Base-by-base conservation (phyloP, 768 basidiomycete genomes). In the Termitomyces heimii region DNA sequence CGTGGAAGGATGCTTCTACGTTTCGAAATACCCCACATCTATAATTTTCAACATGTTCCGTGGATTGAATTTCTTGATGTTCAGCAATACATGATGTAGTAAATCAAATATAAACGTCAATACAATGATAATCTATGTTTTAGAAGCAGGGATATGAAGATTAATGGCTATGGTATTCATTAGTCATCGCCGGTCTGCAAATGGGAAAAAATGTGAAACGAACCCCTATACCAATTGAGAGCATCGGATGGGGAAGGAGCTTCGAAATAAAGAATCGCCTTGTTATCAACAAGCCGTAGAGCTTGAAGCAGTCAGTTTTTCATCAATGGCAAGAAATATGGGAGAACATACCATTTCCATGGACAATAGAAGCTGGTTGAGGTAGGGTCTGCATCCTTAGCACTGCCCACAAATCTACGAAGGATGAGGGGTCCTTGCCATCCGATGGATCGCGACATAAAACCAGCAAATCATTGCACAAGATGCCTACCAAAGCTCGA, bases 331-430 rank as follows among this genome's bases (percentile, higher is more conserved):
- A 29, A 16, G 54, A 22, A 34, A 59, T 34, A 18, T 8, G 35
- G 40, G 51, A 50, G 40, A 51, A 55, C 56, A 61, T 67, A 89
- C 91, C 83, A 68, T 89, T 94, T 42, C 90, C 91, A 68, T 94
- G 88, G 26, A 92, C 89, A 56, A 94, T 90, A 62, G 88, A 92
- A 18, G 92, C 93, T 5, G 92, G 94, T 65, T 94, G 92, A 5
- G 88, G 86, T 44, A 94, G 68, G 0, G 94, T 96, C 70, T 95
- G 93, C 93, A 99, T 94, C 43, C 96, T 81, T 59, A 98, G 74
- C 32, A 98, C 96, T 34, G 94, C 94, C 89, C 93, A 98, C n/a
- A 98, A 77, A 67, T 98, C 95, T 31, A 98, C 93, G 24, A 67
- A 72, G 4, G 83, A 85, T 46, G 77, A 74, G 24, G 83, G 85